phyloP scores from a whole-genome alignment of 2,329 filamentous ascomycete genomes.

The Samsoniella hepiali region DNA sequence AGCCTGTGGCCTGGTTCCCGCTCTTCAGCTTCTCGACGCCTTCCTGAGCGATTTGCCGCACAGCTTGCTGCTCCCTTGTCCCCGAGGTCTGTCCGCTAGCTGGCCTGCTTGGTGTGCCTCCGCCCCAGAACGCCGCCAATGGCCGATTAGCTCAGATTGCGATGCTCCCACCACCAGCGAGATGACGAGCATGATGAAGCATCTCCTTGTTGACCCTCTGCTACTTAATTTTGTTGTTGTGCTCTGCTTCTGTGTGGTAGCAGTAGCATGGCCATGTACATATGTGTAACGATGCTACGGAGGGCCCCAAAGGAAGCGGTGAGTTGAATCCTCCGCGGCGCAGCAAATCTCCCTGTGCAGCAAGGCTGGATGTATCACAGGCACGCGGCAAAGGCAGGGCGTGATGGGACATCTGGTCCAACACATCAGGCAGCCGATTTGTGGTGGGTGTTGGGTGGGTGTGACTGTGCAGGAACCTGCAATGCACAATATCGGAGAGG shows the following conservation, averaged over 20 bases:
- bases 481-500: slow-evolving; percentile 15
- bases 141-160: slow-evolving; percentile 11
- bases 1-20: not conserved
- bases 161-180: not conserved
- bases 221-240: not conserved
- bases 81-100: slow-evolving; percentile 11
- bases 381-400: not conserved
- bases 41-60: slow-evolving; percentile 8
- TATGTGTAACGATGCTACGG: slow-evolving; percentile 4
- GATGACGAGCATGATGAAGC: not conserved
- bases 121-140: not conserved
- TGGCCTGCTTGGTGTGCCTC: not conserved
- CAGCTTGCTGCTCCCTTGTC: slow-evolving; percentile 8
- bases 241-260: not conserved
- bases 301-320: not conserved
- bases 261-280: not conserved
- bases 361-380: slow-evolving; percentile 5
- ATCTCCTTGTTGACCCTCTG: not conserved
- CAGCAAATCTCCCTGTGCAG: not conserved
- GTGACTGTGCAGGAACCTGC: slow-evolving; percentile 6
- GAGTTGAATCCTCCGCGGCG: not conserved
- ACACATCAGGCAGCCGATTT: slow-evolving; percentile 1
- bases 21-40: slow-evolving; percentile 1
- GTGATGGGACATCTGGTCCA: not conserved
- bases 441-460: not conserved